Base-by-base conservation (phyloP, 306 rosid species). In the Oxytropis ochrocephala region DNA sequence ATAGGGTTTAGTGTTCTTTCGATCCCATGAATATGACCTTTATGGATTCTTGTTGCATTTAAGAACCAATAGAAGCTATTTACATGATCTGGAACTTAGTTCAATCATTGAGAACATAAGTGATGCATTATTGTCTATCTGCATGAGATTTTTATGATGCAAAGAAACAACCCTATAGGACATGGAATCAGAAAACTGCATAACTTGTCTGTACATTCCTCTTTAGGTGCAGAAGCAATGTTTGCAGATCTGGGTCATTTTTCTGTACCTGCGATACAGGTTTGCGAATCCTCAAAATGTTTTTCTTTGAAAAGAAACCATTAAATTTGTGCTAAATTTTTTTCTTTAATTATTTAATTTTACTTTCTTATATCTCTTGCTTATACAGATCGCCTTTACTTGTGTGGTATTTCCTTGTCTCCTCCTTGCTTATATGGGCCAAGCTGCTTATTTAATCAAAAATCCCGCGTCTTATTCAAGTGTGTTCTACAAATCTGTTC, bases 171-270 rank as follows among this genome's bases (percentile, higher is more conserved):
- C 57, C 21, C 62, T 61, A 47, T 44, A 63, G 43, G 53, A 17
- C 29, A 24, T 38, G 51, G 73, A 42, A 19, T 44, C 38, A 32
- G 47, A 30, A 53, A 72, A 42, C 35, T 42, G 16, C 42, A 29
- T 39, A 32, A 60, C 75, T 74, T 70, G 16, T 35, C 27, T 60
- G 19, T 49, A 38, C 58, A 63, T 86, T 77, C 75, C n/a, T 13
- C 39, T 73, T 53, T 86, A 94, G 97, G 98, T 60, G 90, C 97
- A 33, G 98, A 94, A 84, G 98, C 95, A 48, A 94, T 94, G 98
- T 94, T 94, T 85, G 97, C 97, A 55, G 98, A 94, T 85, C 85
- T 94, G 21, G 97, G 99, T 61, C 97, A 91, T 84, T 94, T 94
- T 77, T 78, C 92, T 69, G 95, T 94, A 73, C 87, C 57, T 10